Base-by-base conservation (phyloP, 192 early-diverging fungal genomes). In the Gamsiella multidivaricata region DNA sequence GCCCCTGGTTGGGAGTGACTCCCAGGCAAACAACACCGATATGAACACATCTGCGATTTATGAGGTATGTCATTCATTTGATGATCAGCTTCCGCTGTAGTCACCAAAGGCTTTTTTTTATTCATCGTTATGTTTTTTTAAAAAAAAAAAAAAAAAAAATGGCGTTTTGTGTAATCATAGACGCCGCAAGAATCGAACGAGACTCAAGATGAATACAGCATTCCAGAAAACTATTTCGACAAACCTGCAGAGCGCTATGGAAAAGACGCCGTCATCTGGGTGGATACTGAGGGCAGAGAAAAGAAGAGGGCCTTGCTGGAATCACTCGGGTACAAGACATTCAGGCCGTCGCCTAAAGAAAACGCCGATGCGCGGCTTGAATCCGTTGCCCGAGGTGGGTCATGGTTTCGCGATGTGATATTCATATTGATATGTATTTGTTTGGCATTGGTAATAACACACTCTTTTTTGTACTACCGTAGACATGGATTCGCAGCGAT, bases 271-370 rank as follows among this genome's bases (percentile, higher is more conserved):
- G 65, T 78, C 15, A 63, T 64, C 12, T 78, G 74, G 74, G 65
- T 69, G 7, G 74, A 78, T 59, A 55, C 63, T 1, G 66, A 78
- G 17, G 65, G 65, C 2, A 42, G 74, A 6, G 59, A 78, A n/a
- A 68, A 43, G 47, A 78, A 78, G 45, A 23, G 59, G 31, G 59
- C 61, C 2, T 37, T 78, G 14, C 18, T 68, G 54, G 66, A 63
- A 28, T 43, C 42, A 9, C 37, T 78, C 3, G 74, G 74, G 33
- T 78, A 64, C 47, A 78, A 57, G 25, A 68, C 54, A 1, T 18
- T 25, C 11, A 53, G 41, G 39, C 57, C 67, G 10, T 15, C 39
- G 17, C 8, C 5, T 29, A 4, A 23, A 10, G 29, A 37, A 7
- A 17, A 17, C 3, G 29, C 31, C 14, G 29, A 41, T 18, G 20